A percentile compares a stretch with the other conserved stretches of the same genome.
Conservation (phyloP, 169 alveolate genomes). For the Plasmodium malariae region DNA sequence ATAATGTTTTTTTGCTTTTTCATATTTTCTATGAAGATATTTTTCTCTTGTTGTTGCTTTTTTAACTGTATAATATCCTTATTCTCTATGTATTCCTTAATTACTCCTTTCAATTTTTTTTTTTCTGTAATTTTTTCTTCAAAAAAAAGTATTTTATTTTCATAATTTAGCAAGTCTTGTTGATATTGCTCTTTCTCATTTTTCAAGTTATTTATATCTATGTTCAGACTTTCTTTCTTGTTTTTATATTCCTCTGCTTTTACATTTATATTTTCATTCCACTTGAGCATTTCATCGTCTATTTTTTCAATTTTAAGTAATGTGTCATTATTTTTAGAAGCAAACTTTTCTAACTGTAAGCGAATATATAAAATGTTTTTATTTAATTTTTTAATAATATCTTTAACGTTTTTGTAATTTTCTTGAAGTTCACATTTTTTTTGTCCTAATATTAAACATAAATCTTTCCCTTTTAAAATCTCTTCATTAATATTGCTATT, state of each 20-base stretch:
- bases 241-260: constrained; percentile 35
- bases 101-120: constrained; percentile 41
- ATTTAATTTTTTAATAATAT: constrained; percentile 36
- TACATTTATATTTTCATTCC: constrained; percentile 53
- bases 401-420: constrained; percentile 20
- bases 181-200: constrained; percentile 51
- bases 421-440: constrained; percentile 73
- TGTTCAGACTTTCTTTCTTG: constrained; percentile 37
- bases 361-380: constrained; percentile 57
- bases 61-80: constrained; percentile 48
- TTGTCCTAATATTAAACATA: constrained; percentile 44
- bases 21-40: constrained; percentile 46
- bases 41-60: constrained; percentile 44
- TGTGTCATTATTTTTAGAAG: constrained; percentile 55
- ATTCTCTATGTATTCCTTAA: constrained; percentile 60
- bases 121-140: constrained; percentile 52
- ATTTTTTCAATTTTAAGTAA: constrained; percentile 29
- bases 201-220: constrained; percentile 33
- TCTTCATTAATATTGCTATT: constrained; percentile 55
- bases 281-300: constrained; percentile 31
- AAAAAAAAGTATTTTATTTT: constrained; percentile 42
- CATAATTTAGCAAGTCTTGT: constrained; percentile 72
- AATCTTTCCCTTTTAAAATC: constrained; percentile 38
- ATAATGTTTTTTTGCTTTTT: constrained; percentile 67
- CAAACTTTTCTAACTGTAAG: constrained; percentile 64